These are phyloP conservation scores for Sporopachydermia quercuum DNA, from an alignment of 805 yeast genomes.

Conservation along the genomic window DNA sequence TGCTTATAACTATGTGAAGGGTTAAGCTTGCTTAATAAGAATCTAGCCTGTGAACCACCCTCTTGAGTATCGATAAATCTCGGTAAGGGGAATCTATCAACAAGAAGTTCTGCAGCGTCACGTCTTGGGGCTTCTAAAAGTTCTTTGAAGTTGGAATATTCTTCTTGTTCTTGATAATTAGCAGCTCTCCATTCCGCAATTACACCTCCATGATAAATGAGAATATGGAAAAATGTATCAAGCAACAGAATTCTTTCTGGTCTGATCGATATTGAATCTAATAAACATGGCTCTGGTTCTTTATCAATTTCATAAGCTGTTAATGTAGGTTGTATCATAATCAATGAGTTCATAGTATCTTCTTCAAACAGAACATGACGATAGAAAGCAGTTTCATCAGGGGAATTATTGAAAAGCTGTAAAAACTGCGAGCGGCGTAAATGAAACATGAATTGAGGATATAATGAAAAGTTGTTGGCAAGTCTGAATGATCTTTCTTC, in stretches of 20 bases:
- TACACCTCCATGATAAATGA: constrained; percentile 51
- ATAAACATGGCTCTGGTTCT: constrained; percentile 42
- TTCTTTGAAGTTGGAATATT: constrained; percentile 41
- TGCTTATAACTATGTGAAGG: constrained; percentile 44
- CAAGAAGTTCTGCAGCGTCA: constrained; percentile 49
- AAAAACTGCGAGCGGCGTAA: constrained; percentile 51
- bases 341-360: constrained; percentile 42
- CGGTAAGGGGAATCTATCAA: constrained; percentile 59
- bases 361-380: constrained; percentile 49
- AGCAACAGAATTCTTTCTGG: constrained; percentile 41
- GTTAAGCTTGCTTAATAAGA: constrained; percentile 52
- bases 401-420: constrained; percentile 54
- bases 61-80: constrained; percentile 61
- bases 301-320: constrained; percentile 38
- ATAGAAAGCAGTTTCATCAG: constrained; percentile 55
- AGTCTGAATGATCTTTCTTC: constrained; percentile 34
- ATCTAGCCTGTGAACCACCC: constrained; percentile 65
- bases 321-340: constrained; percentile 59
- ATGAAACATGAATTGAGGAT: constrained; percentile 57
- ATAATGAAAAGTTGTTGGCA: constrained; percentile 32
- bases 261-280: constrained; percentile 48
- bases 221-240: constrained; percentile 56
- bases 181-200: constrained; percentile 55
- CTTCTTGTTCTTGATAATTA: constrained; percentile 47
- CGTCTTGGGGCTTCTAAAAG: constrained; percentile 46